Base-by-base conservation (phyloP, 2,329 filamentous ascomycete species). In the Rhynchosporium graminicola region DNA sequence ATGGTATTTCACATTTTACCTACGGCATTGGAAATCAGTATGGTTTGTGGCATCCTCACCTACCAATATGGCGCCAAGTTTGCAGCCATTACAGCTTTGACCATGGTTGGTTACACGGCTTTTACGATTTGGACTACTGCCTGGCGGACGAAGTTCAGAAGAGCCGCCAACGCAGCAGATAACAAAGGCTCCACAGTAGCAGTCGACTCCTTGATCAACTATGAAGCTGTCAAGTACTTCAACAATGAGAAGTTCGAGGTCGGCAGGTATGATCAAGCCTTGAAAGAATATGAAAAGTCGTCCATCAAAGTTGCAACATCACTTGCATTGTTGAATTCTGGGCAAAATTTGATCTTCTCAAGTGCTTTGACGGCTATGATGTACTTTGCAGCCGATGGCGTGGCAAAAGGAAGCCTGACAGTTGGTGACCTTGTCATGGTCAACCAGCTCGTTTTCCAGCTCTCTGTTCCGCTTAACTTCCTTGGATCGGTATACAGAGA, bases 1-100 rank as follows among this genome's bases (percentile, higher is more conserved):
- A 99, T 99, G 94, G 92, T 99, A 36, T 98, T 99, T 72, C 95
- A 99, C 75, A 89, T 99, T 62, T 84, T 98, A 15, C 95, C 95
- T 0, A 99, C 94, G 0, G 91, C 92, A 0, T 78, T 99, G 38
- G 95, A 99, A 74, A 99, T 99, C 65, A 87, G 88, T 63, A 88
- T 99, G 82, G 95, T 99, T 0, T 99, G 95, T 74, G 92, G 93
- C 64, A 98, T 99, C 64, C 78, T 99, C 74, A 98, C 94, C 0
- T 98, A 94, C 77, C 92, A 98, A 76, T 99, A 97, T 74, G 95
- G 95, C 43, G 83, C 86, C 67, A 87, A 93, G 71, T 99, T 98
- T 74, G 95, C 96, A 4, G 88, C 90, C 64, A 93, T 99, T 66
- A 99, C 95, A 0, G 88, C 87, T 13, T 76, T 87, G 26, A 99